These are phyloP conservation scores for Populus trichocarpa DNA, from an alignment of 441 rosid genomes.

Conservation along the genomic window DNA sequence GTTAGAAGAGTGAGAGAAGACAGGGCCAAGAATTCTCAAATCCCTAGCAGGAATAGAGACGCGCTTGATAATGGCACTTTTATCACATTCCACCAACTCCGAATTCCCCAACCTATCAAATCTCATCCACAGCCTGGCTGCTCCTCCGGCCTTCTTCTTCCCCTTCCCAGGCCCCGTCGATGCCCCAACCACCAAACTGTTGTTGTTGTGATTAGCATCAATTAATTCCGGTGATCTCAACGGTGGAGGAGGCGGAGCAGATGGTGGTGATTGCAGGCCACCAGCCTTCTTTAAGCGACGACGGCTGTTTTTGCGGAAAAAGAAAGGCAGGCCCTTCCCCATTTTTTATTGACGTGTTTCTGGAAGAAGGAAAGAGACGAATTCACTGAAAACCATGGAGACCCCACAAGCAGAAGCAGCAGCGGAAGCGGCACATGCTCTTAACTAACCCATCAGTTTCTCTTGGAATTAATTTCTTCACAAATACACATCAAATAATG, in stretches of 20 bases:
- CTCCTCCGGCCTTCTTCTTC: slow-evolving; percentile 73
- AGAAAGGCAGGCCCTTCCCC: slow-evolving; percentile 49
- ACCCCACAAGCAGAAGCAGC: neutral
- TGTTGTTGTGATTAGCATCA: slow-evolving; percentile 5
- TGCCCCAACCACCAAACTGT: slow-evolving; percentile 16
- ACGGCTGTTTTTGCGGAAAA: slow-evolving; percentile 43
- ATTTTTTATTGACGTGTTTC: slow-evolving; percentile 13
- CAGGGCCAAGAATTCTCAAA: slow-evolving; percentile 89
- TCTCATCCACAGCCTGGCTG: slow-evolving; percentile 88
- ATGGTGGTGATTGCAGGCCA: slow-evolving; percentile 23
- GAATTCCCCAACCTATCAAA: slow-evolving; percentile 72
- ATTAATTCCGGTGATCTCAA: slow-evolving; percentile 20
- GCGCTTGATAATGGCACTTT: slow-evolving; percentile 69
- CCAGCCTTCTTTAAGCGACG: slow-evolving; percentile 49
- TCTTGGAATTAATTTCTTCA: no score
- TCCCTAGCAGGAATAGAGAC: slow-evolving; percentile 87
- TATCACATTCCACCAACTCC: slow-evolving; percentile 84
- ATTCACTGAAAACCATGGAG: neutral
- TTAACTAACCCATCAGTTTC: no score
- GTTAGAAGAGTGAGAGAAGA: slow-evolving; percentile 84
- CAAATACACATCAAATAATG: no score
- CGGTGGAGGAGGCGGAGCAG: slow-evolving; percentile 34
- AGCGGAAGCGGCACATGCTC: neutral
- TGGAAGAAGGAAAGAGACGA: neutral
- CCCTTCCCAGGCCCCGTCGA: slow-evolving; percentile 35